Percentiles rank a stretch among this genome's conserved stretches.
These are phyloP conservation scores for Colletotrichum incanum DNA, from an alignment of 2,329 filamentous ascomycete species.

Conservation along the genomic window DNA sequence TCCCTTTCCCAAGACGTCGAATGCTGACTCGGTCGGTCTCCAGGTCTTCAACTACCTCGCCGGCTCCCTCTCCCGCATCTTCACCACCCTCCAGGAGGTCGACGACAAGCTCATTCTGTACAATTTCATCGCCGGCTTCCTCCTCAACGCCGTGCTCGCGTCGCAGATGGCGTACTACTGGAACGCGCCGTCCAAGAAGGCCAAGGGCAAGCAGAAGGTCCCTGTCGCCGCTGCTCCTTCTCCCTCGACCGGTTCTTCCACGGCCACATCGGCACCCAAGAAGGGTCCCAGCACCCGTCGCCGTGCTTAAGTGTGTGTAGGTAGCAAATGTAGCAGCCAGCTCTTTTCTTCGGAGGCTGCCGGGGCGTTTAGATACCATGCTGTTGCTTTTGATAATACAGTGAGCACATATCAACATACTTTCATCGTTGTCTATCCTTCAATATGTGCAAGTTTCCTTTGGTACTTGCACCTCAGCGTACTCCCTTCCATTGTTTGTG, in stretches of 20 bases:
- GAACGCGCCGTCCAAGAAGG: slow-evolving; percentile 76
- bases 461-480: background rate
- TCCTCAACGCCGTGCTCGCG: slow-evolving; percentile 89
- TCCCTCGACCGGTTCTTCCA: slow-evolving; percentile 43
- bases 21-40: slow-evolving; percentile 1
- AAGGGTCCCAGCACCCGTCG: slow-evolving; percentile 62
- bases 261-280: slow-evolving; percentile 49
- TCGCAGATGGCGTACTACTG: slow-evolving; percentile 97
- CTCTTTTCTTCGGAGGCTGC: background rate
- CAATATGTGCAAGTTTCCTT: background rate
- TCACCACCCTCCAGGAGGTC: slow-evolving; percentile 97
- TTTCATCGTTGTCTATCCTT: background rate
- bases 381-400: slow-evolving; percentile 25
- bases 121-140: slow-evolving; percentile 91
- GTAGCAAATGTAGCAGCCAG: background rate
- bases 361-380: slow-evolving; percentile 29
- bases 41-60: slow-evolving; percentile 98
- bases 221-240: slow-evolving; percentile 46
- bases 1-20: background rate
- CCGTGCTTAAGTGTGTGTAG: slow-evolving; percentile 53
- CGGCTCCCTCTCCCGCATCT: slow-evolving; percentile 94
- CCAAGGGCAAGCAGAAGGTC: slow-evolving; percentile 59
- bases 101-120: slow-evolving; percentile 97
- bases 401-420: slow-evolving; percentile 8
- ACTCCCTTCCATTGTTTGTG: background rate